Conservation (phyloP, 441 rosid species). For the Flueggea neowawraea region DNA sequence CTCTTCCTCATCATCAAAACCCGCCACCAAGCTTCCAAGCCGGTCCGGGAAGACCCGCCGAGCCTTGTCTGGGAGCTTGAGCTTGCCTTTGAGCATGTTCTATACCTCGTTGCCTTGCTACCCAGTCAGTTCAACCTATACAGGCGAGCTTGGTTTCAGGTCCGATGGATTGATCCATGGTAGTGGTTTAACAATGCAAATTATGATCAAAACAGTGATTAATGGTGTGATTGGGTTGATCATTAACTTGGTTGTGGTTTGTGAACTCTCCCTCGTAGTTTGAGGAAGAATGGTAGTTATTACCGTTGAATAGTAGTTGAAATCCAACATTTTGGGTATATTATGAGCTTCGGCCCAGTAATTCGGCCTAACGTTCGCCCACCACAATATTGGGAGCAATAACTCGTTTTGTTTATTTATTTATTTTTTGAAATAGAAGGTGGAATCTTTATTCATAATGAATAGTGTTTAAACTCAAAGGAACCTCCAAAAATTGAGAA, state of each 20-base stretch:
- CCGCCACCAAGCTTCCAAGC: slow-evolving; percentile 51
- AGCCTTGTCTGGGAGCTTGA: slow-evolving; percentile 44
- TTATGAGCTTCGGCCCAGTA: no score
- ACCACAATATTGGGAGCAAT: no score
- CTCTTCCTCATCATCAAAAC: slow-evolving; percentile 26
- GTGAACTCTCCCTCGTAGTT: not conserved
- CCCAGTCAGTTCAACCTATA: slow-evolving; percentile 10
- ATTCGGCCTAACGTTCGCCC: no score
- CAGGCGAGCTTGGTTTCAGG: slow-evolving; percentile 4
- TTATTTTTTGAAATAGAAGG: no score
- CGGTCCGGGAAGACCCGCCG: slow-evolving; percentile 41
- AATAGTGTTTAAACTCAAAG: no score
- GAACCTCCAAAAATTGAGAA: no score
- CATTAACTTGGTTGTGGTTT: slow-evolving; percentile 7
- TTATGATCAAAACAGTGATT: not conserved
- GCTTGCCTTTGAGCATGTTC: slow-evolving; percentile 51
- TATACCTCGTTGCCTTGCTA: not conserved
- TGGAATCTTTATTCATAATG: no score
- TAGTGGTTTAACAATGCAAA: not conserved
- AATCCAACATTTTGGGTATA: not conserved
- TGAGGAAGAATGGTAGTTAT: slow-evolving; percentile 42
- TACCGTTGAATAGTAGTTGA: slow-evolving; percentile 34
- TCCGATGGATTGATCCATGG: slow-evolving; percentile 9
- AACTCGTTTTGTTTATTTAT: no score
- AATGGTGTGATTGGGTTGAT: not conserved